A percentile compares a stretch with the other conserved stretches of the same genome.
phyloP scores from a whole-genome alignment of 1,139 yeast genomes.

The Taphrina pruni region DNA sequence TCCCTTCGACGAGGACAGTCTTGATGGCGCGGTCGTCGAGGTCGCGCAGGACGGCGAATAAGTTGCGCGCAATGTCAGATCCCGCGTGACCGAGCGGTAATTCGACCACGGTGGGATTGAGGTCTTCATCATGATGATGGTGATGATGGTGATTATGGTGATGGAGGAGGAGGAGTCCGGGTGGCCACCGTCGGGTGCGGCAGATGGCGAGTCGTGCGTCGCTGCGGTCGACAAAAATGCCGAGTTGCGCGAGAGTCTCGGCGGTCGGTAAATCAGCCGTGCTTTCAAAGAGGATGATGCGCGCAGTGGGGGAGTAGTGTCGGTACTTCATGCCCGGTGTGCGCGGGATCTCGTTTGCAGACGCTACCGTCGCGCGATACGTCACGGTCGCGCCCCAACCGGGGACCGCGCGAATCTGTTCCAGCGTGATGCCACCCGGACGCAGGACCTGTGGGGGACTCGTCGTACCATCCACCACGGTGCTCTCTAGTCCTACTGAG shows the following conservation, averaged over 20 bases:
- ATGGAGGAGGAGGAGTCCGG: too few species aligned
- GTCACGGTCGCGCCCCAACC: conserved; percentile 71
- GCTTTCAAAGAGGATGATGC: conserved; percentile 67
- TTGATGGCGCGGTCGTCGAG: conserved; percentile 67
- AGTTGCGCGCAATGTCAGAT: conserved; percentile 69
- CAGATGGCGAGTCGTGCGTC: conserved; percentile 58
- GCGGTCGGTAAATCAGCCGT: conserved; percentile 45
- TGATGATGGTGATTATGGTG: too few species aligned
- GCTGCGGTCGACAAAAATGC: neutral
- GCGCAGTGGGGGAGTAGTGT: conserved; percentile 91
- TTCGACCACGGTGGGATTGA: conserved; percentile 13
- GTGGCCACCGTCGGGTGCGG: conserved; percentile 49
- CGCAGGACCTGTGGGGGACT: conserved; percentile 84
- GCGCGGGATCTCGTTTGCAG: conserved; percentile 68
- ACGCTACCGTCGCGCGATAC: conserved; percentile 43
- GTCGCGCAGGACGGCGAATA: conserved; percentile 73
- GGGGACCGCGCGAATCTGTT: conserved; percentile 68
- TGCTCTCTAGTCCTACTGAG: conserved; percentile 89
- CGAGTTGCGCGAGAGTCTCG: conserved; percentile 31
- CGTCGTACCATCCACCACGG: conserved; percentile 88
- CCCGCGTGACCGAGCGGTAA: conserved; percentile 52
- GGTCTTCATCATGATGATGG: conserved; percentile 1
- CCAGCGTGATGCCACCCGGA: conserved; percentile 91
- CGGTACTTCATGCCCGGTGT: conserved; percentile 98
- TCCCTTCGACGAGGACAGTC: conserved; percentile 74